Evolutionary conservation across 1,139 yeast genomes (phyloP).

Genomic region (Debaryomycetaceae sp.): DNA sequence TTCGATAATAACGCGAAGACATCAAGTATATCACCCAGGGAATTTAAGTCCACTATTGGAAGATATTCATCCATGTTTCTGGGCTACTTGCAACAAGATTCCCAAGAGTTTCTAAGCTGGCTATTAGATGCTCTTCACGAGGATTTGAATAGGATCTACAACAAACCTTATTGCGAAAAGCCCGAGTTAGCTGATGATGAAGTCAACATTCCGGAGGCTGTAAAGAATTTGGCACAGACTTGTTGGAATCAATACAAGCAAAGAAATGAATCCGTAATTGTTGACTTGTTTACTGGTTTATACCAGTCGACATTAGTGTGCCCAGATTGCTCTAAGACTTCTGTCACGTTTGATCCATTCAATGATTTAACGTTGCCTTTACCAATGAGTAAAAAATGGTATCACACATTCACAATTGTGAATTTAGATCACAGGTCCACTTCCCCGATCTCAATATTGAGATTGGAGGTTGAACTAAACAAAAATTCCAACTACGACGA

Average conservation of each 20-base stretch:
- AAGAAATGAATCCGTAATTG: constrained; percentile 82
- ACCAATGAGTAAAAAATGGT: constrained; percentile 78
- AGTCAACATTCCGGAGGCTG: constrained; percentile 50
- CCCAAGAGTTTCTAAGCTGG: constrained; percentile 92
- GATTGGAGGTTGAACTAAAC: constrained; percentile 67
- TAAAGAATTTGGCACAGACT: constrained; percentile 59
- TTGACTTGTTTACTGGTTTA: constrained; percentile 85
- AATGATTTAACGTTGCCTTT: constrained; percentile 87
- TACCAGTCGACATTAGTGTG: constrained; percentile 88
- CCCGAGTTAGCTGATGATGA: constrained; percentile 74
- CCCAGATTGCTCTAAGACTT: constrained; percentile 77
- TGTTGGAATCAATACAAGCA: constrained; percentile 81
- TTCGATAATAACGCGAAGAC: constrained; percentile 31
- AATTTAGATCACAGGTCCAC: constrained; percentile 47
- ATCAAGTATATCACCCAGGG: constrained; percentile 53
- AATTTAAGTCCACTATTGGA: constrained; percentile 78
- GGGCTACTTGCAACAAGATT: constrained; percentile 91
- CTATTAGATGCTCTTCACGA: constrained; percentile 90
- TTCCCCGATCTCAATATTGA: constrained; percentile 19
- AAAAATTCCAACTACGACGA: constrained; percentile 66
- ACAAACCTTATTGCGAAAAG: constrained; percentile 85
- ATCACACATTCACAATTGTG: constrained; percentile 59
- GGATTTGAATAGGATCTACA: constrained; percentile 76
- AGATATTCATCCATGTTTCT: constrained; percentile 77
- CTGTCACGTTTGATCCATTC: constrained; percentile 92